Percentiles rank a stretch among this genome's conserved stretches.
Evolutionary conservation across 1,139 yeast species (phyloP).

Genomic region (Sugiyamaella pinicola): DNA sequence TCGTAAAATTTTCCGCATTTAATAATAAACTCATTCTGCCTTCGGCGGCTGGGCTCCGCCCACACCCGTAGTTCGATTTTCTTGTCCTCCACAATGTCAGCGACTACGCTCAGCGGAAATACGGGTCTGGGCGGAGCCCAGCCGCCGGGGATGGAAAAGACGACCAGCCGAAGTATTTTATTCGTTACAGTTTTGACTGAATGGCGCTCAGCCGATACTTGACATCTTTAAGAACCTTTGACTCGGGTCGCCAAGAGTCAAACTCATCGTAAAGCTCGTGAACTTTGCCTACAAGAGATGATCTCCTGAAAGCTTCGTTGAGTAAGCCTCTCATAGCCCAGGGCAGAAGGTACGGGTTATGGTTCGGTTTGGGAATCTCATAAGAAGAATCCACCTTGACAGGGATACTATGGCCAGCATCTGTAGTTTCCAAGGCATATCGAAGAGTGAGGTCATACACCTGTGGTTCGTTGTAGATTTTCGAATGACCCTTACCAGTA

Average conservation of each 20-base stretch:
- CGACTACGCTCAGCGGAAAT: too few species aligned
- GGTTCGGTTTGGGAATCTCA: conserved; percentile 47
- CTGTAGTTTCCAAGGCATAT: conserved; percentile 75
- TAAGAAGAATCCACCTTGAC: conserved; percentile 36
- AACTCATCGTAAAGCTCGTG: conserved; percentile 65
- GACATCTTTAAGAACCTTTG: conserved; percentile 76
- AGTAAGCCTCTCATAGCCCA: conserved; percentile 89
- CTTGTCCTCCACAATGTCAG: too few species aligned
- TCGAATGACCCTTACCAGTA: conserved; percentile 94
- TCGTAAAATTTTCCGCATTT: conserved; percentile 26
- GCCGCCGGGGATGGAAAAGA: too few species aligned
- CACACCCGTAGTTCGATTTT: too few species aligned
- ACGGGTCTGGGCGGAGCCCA: too few species aligned
- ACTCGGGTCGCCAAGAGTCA: conserved; percentile 83
- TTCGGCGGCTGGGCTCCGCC: too few species aligned
- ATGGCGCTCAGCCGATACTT: conserved; percentile 79
- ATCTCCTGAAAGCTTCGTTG: conserved; percentile 50
- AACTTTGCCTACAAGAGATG: conserved; percentile 54
- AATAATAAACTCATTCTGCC: neutral
- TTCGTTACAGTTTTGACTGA: conserved; percentile 34
- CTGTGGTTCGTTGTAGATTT: conserved; percentile 77
- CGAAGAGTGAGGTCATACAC: conserved; percentile 82
- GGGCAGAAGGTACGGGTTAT: conserved; percentile 75
- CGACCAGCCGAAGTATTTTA: too few species aligned
- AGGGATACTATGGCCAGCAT: conserved; percentile 42